Evolutionary conservation across 2,329 filamentous ascomycete genomes (phyloP).

Genomic region (Geosmithia putterillii): DNA sequence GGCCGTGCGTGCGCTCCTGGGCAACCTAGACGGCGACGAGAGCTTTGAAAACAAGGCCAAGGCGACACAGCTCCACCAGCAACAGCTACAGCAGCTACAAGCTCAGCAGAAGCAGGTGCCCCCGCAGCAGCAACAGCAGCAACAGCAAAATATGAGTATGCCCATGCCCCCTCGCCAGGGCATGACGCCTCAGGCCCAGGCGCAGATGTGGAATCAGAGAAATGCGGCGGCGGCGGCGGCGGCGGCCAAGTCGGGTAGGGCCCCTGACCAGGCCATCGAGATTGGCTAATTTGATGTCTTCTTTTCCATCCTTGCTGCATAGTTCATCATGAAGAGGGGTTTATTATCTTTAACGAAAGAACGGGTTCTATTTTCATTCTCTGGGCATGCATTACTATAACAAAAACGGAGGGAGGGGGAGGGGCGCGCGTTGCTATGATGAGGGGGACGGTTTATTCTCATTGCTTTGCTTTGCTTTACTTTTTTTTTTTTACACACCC

Average conservation of each 20-base stretch:
- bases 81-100: background rate
- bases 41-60: background rate
- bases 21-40: conserved; percentile 1
- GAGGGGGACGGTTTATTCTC: too few relatives aligned
- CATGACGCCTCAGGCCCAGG: background rate
- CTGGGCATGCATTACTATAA: too few relatives aligned
- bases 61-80: background rate
- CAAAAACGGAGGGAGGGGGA: too few relatives aligned
- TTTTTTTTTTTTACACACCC: background rate
- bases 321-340: background rate
- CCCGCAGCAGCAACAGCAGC: background rate
- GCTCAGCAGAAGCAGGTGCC: background rate
- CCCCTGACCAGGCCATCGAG: background rate
- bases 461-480: background rate
- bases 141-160: background rate
- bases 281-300: background rate
- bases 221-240: too few relatives aligned
- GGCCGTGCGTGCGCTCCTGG: conserved; percentile 22
- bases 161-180: background rate
- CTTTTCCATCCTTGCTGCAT: background rate
- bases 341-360: too few relatives aligned
- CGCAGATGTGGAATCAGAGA: background rate
- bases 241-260: background rate
- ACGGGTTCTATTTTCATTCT: too few relatives aligned
- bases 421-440: too few relatives aligned